These are phyloP conservation scores for Carex pumila DNA, from an alignment of 176 grass and related monocot species.

Conservation along the genomic window DNA sequence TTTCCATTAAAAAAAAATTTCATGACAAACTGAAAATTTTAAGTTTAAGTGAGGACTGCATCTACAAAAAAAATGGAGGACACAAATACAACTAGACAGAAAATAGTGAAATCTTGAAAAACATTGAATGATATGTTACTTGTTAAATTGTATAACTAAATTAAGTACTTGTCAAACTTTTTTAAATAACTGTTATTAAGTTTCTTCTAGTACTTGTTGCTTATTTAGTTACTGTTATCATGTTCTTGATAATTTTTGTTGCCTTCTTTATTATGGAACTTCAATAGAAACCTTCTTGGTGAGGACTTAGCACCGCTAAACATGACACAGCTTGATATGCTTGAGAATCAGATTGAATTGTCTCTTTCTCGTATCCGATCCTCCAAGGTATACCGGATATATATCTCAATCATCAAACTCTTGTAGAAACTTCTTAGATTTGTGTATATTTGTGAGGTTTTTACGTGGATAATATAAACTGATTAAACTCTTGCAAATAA, in stretches of 20 bases:
- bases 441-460: not conserved
- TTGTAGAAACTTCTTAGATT: not conserved
- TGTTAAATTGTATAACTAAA: not conserved
- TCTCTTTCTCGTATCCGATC: constrained; percentile 66
- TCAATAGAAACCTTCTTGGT: constrained; percentile 73
- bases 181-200: not conserved
- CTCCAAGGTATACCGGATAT: constrained; percentile 44
- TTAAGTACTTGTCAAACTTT: not conserved
- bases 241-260: not conserved
- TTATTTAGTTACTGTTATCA: not conserved
- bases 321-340: constrained; percentile 64
- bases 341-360: constrained; percentile 68
- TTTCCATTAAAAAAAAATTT: not conserved
- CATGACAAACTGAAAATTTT: not conserved
- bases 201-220: not conserved
- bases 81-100: not conserved
- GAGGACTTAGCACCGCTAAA: constrained; percentile 66
- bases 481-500: not conserved
- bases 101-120: not conserved
- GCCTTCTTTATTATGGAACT: not conserved
- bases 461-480: not conserved
- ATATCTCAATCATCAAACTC: not conserved
- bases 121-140: not conserved
- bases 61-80: not conserved
- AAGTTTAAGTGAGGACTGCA: not conserved